phyloP scores from a whole-genome alignment of 1,139 yeast species.

The Arxiozyma bovina region DNA sequence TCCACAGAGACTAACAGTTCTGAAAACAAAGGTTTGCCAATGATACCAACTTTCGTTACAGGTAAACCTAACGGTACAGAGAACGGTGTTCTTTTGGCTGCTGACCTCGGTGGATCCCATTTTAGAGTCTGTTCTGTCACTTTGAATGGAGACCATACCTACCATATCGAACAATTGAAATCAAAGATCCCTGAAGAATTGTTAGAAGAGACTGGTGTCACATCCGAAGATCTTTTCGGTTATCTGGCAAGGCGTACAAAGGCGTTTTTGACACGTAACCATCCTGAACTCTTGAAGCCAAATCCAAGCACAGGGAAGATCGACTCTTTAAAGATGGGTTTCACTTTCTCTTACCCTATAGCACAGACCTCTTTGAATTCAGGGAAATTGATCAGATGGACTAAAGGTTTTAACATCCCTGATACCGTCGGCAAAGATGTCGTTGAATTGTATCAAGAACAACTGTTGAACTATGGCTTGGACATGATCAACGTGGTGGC shows the following conservation, averaged over 20 bases:
- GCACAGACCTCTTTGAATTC: slow-evolving; percentile 68
- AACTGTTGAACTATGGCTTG: slow-evolving; percentile 43
- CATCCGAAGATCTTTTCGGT: slow-evolving; percentile 52
- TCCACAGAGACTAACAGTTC: slow-evolving; percentile 32
- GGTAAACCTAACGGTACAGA: slow-evolving; percentile 76
- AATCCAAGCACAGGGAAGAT: slow-evolving; percentile 15
- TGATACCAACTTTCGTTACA: slow-evolving; percentile 84
- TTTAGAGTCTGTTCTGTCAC: slow-evolving; percentile 81
- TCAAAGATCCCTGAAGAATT: slow-evolving; percentile 63
- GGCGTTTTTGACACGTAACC: slow-evolving; percentile 56
- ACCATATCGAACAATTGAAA: slow-evolving; percentile 61
- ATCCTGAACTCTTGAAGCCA: slow-evolving; percentile 35
- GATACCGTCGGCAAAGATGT: slow-evolving; percentile 82
- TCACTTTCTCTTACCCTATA: slow-evolving; percentile 89
- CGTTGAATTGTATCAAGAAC: slow-evolving; percentile 59
- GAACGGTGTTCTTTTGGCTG: slow-evolving; percentile 67
- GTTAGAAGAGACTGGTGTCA: slow-evolving; percentile 41
- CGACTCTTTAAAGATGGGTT: slow-evolving; percentile 60
- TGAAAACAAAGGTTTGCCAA: slow-evolving; percentile 48
- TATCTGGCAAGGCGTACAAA: slow-evolving; percentile 65
- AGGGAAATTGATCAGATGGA: slow-evolving; percentile 86
- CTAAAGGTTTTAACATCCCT: slow-evolving; percentile 80
- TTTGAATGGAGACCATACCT: slow-evolving; percentile 73
- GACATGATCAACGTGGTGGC: slow-evolving; percentile 68
- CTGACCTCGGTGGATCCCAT: slow-evolving; percentile 83